These are phyloP conservation scores for Conringia planisiliqua DNA, from an alignment of 345 rosid genomes.

Conservation along the genomic window DNA sequence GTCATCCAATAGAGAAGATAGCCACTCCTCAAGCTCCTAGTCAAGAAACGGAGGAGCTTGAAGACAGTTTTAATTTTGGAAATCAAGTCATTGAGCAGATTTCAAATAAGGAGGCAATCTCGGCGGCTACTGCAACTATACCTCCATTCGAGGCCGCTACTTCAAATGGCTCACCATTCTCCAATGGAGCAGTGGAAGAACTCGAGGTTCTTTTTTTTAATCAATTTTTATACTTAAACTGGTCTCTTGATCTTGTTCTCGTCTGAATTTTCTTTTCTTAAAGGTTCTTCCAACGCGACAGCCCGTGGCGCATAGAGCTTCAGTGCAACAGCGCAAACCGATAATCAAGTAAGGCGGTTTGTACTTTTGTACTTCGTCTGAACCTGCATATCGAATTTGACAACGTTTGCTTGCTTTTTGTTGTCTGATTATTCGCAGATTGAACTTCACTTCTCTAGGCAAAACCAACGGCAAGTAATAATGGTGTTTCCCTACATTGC, in stretches of 20 bases:
- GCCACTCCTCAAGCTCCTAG: slow-evolving; percentile 45
- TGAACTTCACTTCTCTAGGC: slow-evolving; percentile 75
- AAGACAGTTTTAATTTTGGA: slow-evolving; percentile 48
- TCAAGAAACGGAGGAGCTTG: slow-evolving; percentile 80
- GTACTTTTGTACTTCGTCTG: not conserved
- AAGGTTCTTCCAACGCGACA: slow-evolving; percentile 48
- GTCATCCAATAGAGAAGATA: slow-evolving; percentile 58
- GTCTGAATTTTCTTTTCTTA: slow-evolving; percentile 9
- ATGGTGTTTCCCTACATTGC: not conserved
- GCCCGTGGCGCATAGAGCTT: slow-evolving; percentile 31
- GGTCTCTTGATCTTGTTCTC: not conserved
- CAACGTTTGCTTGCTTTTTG: not conserved
- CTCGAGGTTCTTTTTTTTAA: slow-evolving; percentile 59
- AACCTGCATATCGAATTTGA: not conserved
- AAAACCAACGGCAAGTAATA: slow-evolving; percentile 40
- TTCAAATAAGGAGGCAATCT: slow-evolving; percentile 28
- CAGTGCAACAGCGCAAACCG: slow-evolving; percentile 58
- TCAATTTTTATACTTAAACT: slow-evolving; percentile 3
- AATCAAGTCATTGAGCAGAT: slow-evolving; percentile 39
- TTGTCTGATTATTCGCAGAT: slow-evolving; percentile 43
- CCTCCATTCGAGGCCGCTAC: slow-evolving; percentile 35
- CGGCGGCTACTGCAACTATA: slow-evolving; percentile 24
- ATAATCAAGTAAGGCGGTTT: slow-evolving; percentile 59
- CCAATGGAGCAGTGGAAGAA: slow-evolving; percentile 57
- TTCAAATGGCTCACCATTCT: slow-evolving; percentile 33